Percentiles rank a stretch among this genome's conserved stretches.
These are phyloP conservation scores for Pythium sp. DNA, from an alignment of 352 stramenopile species.

Conservation along the genomic window DNA sequence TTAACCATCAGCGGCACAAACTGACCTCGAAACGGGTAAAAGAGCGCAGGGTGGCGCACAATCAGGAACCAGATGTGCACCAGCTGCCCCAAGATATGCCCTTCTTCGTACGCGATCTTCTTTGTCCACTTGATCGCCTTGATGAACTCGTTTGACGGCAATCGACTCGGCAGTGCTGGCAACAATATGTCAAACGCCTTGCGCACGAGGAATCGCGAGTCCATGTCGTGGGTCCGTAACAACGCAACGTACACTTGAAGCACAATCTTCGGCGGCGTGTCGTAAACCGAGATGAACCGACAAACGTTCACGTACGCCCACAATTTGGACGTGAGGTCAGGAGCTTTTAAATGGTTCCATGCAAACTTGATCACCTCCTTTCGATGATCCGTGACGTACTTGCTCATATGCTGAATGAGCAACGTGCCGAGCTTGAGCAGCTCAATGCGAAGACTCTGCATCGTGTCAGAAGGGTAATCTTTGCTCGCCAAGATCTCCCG, in stretches of 20 bases:
- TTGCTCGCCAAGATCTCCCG: conserved; percentile 86
- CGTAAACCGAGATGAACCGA: conserved; percentile 95
- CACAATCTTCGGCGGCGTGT: conserved; percentile 96
- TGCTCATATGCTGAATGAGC: conserved; percentile 94
- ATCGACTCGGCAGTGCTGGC: conserved; percentile 85
- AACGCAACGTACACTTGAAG: conserved; percentile 96
- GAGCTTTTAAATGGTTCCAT: conserved; percentile 95
- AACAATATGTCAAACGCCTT: conserved; percentile 95
- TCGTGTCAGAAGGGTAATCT: conserved; percentile 63
- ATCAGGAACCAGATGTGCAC: conserved; percentile 98
- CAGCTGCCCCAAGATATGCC: conserved; percentile 92
- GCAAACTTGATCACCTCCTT: conserved; percentile 99
- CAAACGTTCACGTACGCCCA: conserved; percentile 98
- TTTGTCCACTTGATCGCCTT: conserved; percentile 97
- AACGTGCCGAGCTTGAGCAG: conserved; percentile 95
- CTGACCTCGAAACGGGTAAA: conserved; percentile 89
- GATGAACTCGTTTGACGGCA: conserved; percentile 93
- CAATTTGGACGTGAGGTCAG: conserved; percentile 94
- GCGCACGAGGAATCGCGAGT: conserved; percentile 93
- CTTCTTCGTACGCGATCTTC: conserved; percentile 98
- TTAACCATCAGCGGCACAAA: conserved; percentile 97
- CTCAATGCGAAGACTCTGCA: conserved; percentile 85
- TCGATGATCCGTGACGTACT: conserved; percentile 90
- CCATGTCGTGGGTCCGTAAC: conserved; percentile 92
- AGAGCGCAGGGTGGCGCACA: conserved; percentile 92